These are phyloP conservation scores for Hyaloscypha finlandica DNA, from an alignment of 495 filamentous ascomycete genomes.

Conservation along the genomic window DNA sequence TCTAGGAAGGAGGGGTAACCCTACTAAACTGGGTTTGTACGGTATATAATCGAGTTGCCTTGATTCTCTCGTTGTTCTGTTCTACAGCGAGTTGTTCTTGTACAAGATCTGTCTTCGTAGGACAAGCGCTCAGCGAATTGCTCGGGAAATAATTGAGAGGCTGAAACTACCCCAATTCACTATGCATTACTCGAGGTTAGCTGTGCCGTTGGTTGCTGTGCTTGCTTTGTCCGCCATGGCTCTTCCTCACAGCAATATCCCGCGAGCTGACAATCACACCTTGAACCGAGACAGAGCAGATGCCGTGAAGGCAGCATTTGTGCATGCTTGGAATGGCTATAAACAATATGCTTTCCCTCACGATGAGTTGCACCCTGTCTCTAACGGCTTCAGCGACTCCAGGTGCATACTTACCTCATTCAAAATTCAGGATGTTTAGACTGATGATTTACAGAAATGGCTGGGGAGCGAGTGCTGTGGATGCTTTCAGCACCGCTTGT, in stretches of 20 bases:
- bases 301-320: constrained; percentile 75
- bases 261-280: constrained; percentile 22
- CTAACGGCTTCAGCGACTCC: constrained; percentile 65
- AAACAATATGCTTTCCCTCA: constrained; percentile 76
- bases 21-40: not conserved
- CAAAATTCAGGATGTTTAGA: constrained; percentile 16
- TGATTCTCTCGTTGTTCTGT: not conserved
- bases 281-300: constrained; percentile 46
- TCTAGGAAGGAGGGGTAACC: constrained; percentile 1
- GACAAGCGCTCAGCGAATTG: not conserved
- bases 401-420: constrained; percentile 50
- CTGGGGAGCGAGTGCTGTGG: constrained; percentile 85
- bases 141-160: not conserved
- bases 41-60: not conserved
- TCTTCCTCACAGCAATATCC: constrained; percentile 14
- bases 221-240: constrained; percentile 17
- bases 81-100: not conserved
- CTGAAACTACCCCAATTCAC: not conserved
- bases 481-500: constrained; percentile 79
- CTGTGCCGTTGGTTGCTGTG: constrained; percentile 5
- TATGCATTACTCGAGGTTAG: constrained; percentile 25
- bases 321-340: constrained; percentile 81
- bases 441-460: constrained; percentile 59
- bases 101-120: not conserved
- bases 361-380: constrained; percentile 73